Conservation (phyloP, 441 rosid species). For the Hura crepitans region DNA sequence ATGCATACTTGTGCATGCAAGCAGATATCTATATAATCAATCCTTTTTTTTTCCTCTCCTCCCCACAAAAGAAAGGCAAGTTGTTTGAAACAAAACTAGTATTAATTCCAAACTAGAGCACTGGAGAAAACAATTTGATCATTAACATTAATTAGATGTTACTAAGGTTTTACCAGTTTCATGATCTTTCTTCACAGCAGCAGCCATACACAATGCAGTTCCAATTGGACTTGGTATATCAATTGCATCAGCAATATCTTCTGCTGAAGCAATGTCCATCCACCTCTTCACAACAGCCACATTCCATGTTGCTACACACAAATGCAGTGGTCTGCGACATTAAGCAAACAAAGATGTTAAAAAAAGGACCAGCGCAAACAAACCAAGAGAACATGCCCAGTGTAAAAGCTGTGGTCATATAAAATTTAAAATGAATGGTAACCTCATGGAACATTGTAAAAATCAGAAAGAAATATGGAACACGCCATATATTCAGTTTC, state of each 20-base stretch:
- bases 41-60: too few relatives aligned
- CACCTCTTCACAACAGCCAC: conserved; percentile 89
- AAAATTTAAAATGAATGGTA: too few relatives aligned
- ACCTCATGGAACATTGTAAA: too few relatives aligned
- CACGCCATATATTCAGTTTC: background rate
- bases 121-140: background rate
- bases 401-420: too few relatives aligned
- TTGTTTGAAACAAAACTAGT: background rate
- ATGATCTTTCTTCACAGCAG: conserved; percentile 84
- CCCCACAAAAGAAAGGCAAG: background rate
- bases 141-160: background rate
- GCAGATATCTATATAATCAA: too few relatives aligned
- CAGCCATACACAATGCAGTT: conserved; percentile 93
- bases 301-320: conserved; percentile 87
- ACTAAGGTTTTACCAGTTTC: conserved; percentile 62
- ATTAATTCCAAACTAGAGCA: background rate
- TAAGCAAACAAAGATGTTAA: conserved; percentile 15
- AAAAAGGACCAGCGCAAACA: background rate
- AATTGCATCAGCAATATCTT: conserved; percentile 72
- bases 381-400: background rate
- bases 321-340: conserved; percentile 81
- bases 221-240: conserved; percentile 80
- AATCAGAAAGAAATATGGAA: too few relatives aligned
- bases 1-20: too few relatives aligned
- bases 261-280: conserved; percentile 73